A percentile compares a stretch with the other conserved stretches of the same genome.
Conservation (phyloP, 2,329 filamentous ascomycete genomes). For the Stachybotrys elegans region DNA sequence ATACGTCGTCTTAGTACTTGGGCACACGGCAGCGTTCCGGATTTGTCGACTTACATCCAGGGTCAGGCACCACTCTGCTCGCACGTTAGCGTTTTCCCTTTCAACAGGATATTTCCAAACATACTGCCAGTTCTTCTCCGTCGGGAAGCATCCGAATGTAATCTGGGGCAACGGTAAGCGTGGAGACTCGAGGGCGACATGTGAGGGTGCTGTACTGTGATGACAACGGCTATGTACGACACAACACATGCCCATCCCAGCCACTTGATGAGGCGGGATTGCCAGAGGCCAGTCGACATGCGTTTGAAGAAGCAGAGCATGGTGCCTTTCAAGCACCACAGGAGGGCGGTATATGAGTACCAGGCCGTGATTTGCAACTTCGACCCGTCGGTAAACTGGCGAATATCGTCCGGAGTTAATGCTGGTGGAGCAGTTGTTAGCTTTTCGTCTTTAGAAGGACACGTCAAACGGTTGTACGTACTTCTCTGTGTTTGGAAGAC, state of each 20-base stretch:
- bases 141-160: conserved; percentile 16
- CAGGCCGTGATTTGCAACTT: conserved; percentile 32
- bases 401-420: conserved; percentile 21
- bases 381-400: conserved; percentile 23
- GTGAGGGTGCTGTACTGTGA: conserved; percentile 16
- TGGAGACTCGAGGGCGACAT: no score
- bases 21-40: neutral
- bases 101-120: neutral
- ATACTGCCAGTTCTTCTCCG: conserved; percentile 17
- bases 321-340: conserved; percentile 27
- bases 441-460: accelerated
- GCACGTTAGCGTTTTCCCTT: conserved; percentile 3
- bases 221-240: conserved; percentile 13
- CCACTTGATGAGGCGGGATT: conserved; percentile 14
- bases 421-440: conserved; percentile 5
- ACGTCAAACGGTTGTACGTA: conserved; percentile 1
- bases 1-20: neutral
- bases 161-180: no score
- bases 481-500: neutral
- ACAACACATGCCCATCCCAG: conserved; percentile 3
- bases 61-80: conserved; percentile 12
- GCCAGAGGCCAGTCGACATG: conserved; percentile 20
- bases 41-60: conserved; percentile 5
- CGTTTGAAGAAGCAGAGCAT: conserved; percentile 23
- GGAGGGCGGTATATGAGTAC: conserved; percentile 31